phyloP scores from a whole-genome alignment of 1,139 yeast genomes.

The Wickerhamomyces sp. region DNA sequence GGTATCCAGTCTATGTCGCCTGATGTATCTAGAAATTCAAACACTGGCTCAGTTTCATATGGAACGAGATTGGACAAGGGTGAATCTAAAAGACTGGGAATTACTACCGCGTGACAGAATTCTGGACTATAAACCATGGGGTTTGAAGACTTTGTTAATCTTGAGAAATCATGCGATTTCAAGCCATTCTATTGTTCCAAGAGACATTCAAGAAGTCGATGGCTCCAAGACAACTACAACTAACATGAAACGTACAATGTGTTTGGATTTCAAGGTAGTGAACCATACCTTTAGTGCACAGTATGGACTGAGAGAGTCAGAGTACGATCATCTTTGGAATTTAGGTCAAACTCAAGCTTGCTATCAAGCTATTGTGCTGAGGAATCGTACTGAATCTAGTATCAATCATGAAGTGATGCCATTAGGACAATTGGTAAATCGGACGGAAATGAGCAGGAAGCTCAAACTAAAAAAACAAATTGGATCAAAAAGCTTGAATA shows the following conservation, averaged over 20 bases:
- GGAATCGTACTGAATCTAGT: too few relatives aligned
- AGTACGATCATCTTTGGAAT: slow-evolving; percentile 18
- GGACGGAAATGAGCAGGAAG: too few relatives aligned
- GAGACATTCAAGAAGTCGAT: too few relatives aligned
- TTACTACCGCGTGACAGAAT: slow-evolving; percentile 3
- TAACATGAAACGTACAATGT: neutral
- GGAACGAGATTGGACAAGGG: slow-evolving; percentile 12
- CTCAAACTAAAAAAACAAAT: too few relatives aligned
- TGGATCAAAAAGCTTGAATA: too few relatives aligned
- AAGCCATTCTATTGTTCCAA: slow-evolving; percentile 5
- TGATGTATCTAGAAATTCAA: slow-evolving; percentile 16
- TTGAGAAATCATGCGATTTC: slow-evolving; percentile 6
- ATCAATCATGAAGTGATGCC: too few relatives aligned
- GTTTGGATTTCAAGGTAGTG: slow-evolving; percentile 18
- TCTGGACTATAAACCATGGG: slow-evolving; percentile 13
- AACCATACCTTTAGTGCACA: slow-evolving; percentile 7
- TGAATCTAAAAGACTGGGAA: slow-evolving; percentile 16
- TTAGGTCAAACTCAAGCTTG: slow-evolving; percentile 9
- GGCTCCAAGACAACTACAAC: too few relatives aligned
- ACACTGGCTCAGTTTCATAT: slow-evolving; percentile 8
- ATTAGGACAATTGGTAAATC: too few relatives aligned
- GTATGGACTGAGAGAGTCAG: slow-evolving; percentile 3
- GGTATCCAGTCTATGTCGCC: slow-evolving; percentile 7
- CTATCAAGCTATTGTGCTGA: slow-evolving; percentile 13
- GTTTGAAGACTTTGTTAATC: slow-evolving; percentile 12